These are phyloP conservation scores for Scutellospora calospora DNA, from an alignment of 371 early-diverging fungal species.

Conservation along the genomic window DNA sequence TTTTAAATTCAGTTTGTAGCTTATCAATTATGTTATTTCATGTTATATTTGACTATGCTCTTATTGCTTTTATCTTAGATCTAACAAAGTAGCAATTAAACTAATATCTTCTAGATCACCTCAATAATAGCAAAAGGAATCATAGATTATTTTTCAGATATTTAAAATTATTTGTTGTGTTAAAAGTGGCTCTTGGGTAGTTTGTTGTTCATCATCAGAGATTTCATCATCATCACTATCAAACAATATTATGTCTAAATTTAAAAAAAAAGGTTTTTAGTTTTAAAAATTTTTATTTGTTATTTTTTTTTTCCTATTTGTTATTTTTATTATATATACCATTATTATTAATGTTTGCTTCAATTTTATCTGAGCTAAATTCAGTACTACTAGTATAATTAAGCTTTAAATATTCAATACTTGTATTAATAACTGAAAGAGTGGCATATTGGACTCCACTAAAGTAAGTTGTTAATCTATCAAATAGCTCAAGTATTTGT, in stretches of 20 bases:
- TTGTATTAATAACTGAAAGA: conserved; percentile 14
- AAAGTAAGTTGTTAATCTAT: background rate
- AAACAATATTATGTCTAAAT: too few relatives aligned
- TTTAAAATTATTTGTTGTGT: background rate
- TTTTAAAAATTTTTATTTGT: too few relatives aligned
- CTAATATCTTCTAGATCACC: background rate
- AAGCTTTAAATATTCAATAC: conserved; percentile 6
- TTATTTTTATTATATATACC: too few relatives aligned
- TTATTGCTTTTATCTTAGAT: background rate
- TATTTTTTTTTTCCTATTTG: background rate
- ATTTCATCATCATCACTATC: too few relatives aligned
- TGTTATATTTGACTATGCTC: background rate
- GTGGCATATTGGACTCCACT: conserved; percentile 11
- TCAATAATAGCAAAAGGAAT: background rate
- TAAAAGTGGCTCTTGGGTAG: background rate
- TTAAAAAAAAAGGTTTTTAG: background rate
- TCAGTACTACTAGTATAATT: background rate
- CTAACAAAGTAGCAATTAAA: background rate
- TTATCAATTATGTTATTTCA: too few relatives aligned
- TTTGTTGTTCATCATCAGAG: background rate
- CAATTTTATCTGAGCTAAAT: background rate
- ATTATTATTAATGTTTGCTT: too few relatives aligned
- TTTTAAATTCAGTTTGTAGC: background rate
- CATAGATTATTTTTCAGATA: background rate
- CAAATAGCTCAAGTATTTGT: too few relatives aligned